These are phyloP conservation scores for Metschnikowia continentalis DNA, from an alignment of 805 yeast genomes.

Conservation along the genomic window DNA sequence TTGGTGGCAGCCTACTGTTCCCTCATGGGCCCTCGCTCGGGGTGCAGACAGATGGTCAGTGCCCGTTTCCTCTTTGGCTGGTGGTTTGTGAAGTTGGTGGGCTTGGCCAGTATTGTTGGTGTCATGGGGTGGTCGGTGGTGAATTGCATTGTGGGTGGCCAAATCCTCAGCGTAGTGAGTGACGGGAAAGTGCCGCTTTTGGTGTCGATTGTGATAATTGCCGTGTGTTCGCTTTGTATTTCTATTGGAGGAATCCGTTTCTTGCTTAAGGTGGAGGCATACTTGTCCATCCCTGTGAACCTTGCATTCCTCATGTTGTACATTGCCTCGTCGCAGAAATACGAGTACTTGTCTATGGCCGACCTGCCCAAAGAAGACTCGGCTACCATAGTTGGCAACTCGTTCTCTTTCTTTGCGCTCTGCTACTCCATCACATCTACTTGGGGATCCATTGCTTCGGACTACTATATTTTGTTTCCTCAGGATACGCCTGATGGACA, in stretches of 20 bases:
- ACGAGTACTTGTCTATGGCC: slow-evolving; percentile 24
- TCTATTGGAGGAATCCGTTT: slow-evolving; percentile 78
- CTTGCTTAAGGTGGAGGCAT: slow-evolving; percentile 62
- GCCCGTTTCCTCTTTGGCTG: slow-evolving; percentile 80
- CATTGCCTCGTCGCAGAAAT: slow-evolving; percentile 52
- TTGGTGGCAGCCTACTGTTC: slow-evolving; percentile 78
- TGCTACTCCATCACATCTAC: slow-evolving; percentile 78
- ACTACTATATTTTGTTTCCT: slow-evolving; percentile 78
- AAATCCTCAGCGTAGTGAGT: slow-evolving; percentile 64
- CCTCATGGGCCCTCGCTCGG: slow-evolving; percentile 86
- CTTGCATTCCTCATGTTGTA: slow-evolving; percentile 66
- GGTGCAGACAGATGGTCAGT: slow-evolving; percentile 84
- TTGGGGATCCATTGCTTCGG: slow-evolving; percentile 86
- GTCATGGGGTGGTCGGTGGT: slow-evolving; percentile 92
- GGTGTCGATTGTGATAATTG: slow-evolving; percentile 71
- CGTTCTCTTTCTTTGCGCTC: slow-evolving; percentile 68
- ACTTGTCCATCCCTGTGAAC: slow-evolving; percentile 64
- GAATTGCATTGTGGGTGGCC: slow-evolving; percentile 87
- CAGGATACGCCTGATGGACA: slow-evolving; percentile 56
- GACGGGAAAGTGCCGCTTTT: slow-evolving; percentile 63
- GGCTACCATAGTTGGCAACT: slow-evolving; percentile 55
- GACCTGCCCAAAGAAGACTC: slow-evolving; percentile 16
- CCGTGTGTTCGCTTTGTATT: slow-evolving; percentile 57
- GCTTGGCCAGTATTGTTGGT: slow-evolving; percentile 68
- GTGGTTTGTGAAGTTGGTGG: slow-evolving; percentile 76